phyloP scores from a whole-genome alignment of 2,329 filamentous ascomycete species.

The Acephala macrosclerotiorum region DNA sequence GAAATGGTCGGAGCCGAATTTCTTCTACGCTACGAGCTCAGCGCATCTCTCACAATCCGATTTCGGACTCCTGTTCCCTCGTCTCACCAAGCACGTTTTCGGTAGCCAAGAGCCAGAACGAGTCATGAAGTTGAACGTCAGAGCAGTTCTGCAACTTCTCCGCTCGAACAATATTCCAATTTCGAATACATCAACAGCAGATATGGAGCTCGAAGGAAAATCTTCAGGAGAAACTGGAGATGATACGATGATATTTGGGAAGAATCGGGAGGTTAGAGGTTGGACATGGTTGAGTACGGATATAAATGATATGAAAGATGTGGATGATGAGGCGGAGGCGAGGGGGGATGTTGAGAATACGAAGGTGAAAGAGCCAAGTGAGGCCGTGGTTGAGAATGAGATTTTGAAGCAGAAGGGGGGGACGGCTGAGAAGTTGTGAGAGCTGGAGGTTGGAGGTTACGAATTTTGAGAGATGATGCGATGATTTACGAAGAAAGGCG shows the following conservation, averaged over 20 bases:
- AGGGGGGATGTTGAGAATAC: constrained; percentile 23
- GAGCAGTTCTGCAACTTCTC: constrained; percentile 64
- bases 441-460: too few relatives aligned
- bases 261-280: constrained; percentile 33
- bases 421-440: constrained; percentile 22
- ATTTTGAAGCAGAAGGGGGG: constrained; percentile 26
- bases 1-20: constrained; percentile 57
- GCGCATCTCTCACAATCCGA: constrained; percentile 86
- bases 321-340: constrained; percentile 27
- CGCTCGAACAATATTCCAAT: constrained; percentile 58
- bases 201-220: constrained; percentile 45
- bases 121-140: constrained; percentile 63
- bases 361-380: constrained; percentile 25
- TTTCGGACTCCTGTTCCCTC: constrained; percentile 83
- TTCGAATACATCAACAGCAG: constrained; percentile 52
- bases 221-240: constrained; percentile 26
- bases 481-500: too few relatives aligned
- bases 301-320: constrained; percentile 29
- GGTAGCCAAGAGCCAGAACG: constrained; percentile 64
- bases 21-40: constrained; percentile 78
- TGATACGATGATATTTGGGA: constrained; percentile 39
- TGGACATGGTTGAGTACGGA: constrained; percentile 42
- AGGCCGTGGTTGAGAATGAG: constrained; percentile 37
- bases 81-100: constrained; percentile 66
- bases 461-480: too few relatives aligned